Conservation (phyloP, 768 basidiomycete genomes). For the Dendrothele bispora region DNA sequence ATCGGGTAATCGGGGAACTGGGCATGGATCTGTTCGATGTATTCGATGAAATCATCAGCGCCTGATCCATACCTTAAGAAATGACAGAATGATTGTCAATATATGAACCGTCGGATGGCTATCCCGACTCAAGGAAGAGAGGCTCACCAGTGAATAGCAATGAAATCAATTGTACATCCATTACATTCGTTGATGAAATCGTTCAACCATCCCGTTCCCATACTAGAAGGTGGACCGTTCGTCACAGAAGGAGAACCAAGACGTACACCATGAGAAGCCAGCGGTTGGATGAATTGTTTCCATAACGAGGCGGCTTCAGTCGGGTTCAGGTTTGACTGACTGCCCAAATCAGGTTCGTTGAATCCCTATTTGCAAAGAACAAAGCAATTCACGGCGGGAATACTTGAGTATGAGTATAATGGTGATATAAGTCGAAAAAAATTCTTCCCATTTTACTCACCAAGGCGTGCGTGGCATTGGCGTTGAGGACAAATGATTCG, state of each 20-base stretch:
- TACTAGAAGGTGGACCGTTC: slow-evolving; percentile 12
- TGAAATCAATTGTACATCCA: slow-evolving; percentile 18
- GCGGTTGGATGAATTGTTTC: slow-evolving; percentile 21
- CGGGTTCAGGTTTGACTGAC: slow-evolving; percentile 15
- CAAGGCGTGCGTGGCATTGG: too few species aligned
- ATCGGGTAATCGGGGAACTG: background rate
- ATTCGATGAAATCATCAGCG: background rate
- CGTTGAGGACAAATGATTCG: too few species aligned
- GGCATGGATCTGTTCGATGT: background rate
- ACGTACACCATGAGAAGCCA: slow-evolving; percentile 15
- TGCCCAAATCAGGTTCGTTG: slow-evolving; percentile 18
- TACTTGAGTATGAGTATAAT: too few species aligned
- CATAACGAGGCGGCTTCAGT: slow-evolving; percentile 17
- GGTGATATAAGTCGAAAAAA: too few species aligned
- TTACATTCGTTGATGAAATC: slow-evolving; percentile 17
- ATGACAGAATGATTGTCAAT: background rate
- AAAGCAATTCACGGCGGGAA: too few species aligned
- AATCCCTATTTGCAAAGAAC: too few species aligned
- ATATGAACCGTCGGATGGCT: background rate
- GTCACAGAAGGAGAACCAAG: slow-evolving; percentile 22
- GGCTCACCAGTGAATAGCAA: slow-evolving; percentile 36
- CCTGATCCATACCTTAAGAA: slow-evolving; percentile 1
- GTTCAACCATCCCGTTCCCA: slow-evolving; percentile 17
- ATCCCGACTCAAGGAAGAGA: too few species aligned
- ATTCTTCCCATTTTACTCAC: too few species aligned